Conservation (phyloP, 225 moss, liverwort and hornwort species). For the Pleurozium schreberi region DNA sequence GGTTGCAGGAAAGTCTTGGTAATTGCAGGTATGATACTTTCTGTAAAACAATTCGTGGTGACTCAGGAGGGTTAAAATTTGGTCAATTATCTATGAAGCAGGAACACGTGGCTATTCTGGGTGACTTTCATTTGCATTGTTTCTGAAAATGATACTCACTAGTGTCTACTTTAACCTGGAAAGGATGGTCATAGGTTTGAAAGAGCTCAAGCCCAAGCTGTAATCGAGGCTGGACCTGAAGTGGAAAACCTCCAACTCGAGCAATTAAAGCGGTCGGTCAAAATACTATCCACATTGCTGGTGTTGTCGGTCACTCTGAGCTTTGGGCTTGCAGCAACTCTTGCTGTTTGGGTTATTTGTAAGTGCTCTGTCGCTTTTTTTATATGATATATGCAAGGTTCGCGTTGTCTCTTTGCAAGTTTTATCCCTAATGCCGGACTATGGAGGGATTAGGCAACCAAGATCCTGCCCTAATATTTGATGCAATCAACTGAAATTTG, state of each 20-base stretch:
- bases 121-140: background rate
- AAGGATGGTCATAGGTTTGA: constrained; percentile 38
- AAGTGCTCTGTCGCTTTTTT: background rate
- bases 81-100: background rate
- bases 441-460: background rate
- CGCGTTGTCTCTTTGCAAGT: background rate
- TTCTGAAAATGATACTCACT: background rate
- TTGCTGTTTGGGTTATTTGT: constrained; percentile 28
- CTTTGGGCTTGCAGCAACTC: constrained; percentile 35
- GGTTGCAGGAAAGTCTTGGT: constrained; percentile 38
- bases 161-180: constrained; percentile 13
- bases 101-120: background rate
- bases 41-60: background rate
- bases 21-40: constrained; percentile 21
- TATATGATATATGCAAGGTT: background rate
- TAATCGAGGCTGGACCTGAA: constrained; percentile 12
- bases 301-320: constrained; percentile 23
- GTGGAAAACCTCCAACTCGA: constrained; percentile 13
- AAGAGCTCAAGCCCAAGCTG: constrained; percentile 26
- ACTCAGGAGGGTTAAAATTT: background rate
- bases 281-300: constrained; percentile 25
- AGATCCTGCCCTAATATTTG: background rate
- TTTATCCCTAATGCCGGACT: background rate
- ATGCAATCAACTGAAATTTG: background rate
- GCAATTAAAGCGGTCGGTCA: constrained; percentile 19